Conservation (phyloP, 1,139 yeast species). For the Arxiozyma heterogenica region DNA sequence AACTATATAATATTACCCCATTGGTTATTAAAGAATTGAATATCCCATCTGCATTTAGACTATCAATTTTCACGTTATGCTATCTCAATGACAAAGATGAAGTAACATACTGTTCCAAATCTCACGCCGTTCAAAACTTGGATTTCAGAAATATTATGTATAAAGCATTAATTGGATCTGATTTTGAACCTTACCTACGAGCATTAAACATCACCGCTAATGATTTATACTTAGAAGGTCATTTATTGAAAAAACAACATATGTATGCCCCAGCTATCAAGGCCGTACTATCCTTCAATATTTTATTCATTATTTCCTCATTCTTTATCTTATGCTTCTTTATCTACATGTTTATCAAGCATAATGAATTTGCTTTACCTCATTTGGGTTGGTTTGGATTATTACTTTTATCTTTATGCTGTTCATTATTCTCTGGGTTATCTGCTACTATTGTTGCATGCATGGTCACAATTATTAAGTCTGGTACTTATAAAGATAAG, state of each 20-base stretch:
- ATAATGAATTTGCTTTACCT: conserved; percentile 6
- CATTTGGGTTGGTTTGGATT: conserved; percentile 12
- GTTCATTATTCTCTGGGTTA: conserved; percentile 21
- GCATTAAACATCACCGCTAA: conserved; percentile 23
- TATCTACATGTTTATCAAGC: conserved; percentile 4
- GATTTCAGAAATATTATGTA: conserved; percentile 25
- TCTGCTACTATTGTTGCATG: conserved; percentile 25
- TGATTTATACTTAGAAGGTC: conserved; percentile 28
- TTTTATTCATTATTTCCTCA: conserved; percentile 21
- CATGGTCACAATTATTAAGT: conserved; percentile 25
- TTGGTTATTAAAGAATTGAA: conserved; percentile 19
- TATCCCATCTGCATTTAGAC: conserved; percentile 24
- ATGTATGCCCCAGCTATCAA: conserved; percentile 27
- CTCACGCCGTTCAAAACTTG: conserved; percentile 27
- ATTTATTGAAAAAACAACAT: conserved; percentile 21
- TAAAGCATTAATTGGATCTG: conserved; percentile 9
- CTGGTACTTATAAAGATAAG: conserved; percentile 26
- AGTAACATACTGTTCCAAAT: conserved; percentile 18
- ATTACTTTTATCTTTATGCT: conserved; percentile 9
- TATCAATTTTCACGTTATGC: conserved; percentile 28
- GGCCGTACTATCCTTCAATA: conserved; percentile 23
- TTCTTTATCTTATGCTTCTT: conserved; percentile 15
- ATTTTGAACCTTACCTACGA: conserved; percentile 23
- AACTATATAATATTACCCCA: conserved; percentile 21
- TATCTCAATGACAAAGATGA: conserved; percentile 17